A percentile compares a stretch with the other conserved stretches of the same genome.
Evolutionary conservation across 73 alveolate genomes (phyloP).

Genomic region (Blepharisma japonicum): DNA sequence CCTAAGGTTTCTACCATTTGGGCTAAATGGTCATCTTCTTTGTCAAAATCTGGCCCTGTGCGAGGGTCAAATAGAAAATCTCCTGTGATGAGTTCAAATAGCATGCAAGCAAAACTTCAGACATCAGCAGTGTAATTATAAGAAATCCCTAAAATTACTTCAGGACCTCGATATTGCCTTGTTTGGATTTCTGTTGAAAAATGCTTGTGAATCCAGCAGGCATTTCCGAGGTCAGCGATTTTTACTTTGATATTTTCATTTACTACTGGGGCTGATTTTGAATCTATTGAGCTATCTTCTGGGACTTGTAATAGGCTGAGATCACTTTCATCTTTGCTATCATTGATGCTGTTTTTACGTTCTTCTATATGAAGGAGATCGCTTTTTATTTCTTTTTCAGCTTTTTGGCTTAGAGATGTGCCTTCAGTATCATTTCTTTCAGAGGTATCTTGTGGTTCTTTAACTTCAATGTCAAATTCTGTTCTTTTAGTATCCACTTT

Average conservation of each 20-base stretch:
- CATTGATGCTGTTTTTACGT: background rate
- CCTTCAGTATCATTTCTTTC: background rate
- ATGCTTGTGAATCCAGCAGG: constrained; percentile 94
- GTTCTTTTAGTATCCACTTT: background rate
- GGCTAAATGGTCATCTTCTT: constrained; percentile 86
- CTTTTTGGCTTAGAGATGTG: background rate
- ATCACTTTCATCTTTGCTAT: background rate
- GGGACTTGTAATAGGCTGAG: background rate
- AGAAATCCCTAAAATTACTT: constrained; percentile 90
- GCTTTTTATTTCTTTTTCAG: background rate
- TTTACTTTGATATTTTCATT: constrained; percentile 64
- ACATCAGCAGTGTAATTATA: constrained; percentile 94
- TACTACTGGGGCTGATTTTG: constrained; percentile 28
- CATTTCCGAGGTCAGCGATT: constrained; percentile 92
- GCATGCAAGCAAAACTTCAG: constrained; percentile 96
- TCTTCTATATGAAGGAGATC: background rate
- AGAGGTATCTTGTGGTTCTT: background rate
- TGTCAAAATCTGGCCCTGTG: constrained; percentile 64
- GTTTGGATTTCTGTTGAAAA: constrained; percentile 92
- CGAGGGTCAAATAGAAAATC: constrained; percentile 93
- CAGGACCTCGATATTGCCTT: constrained; percentile 98
- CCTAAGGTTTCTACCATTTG: constrained; percentile 66
- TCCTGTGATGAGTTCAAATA: constrained; percentile 97
- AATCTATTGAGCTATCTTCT: background rate
- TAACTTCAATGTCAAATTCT: background rate